Evolutionary conservation across 371 early-diverging fungal genomes (phyloP), one percentile per base, ranked within the genome.

Genomic region (Saksenaea vasiformis): DNA sequence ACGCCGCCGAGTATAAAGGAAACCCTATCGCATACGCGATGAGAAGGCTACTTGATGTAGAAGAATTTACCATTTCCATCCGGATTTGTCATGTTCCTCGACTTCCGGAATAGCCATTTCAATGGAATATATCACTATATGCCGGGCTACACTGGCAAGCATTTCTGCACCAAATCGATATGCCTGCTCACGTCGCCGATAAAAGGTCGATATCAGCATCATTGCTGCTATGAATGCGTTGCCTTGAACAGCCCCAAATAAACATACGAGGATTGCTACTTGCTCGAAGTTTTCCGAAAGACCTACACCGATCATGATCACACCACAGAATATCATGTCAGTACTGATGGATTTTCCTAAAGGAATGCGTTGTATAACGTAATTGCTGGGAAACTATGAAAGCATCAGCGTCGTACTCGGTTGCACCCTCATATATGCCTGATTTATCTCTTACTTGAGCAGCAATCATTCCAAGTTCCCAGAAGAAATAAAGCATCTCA

Each of bases 31-130:
- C 36, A 31, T 19, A 37, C 24, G 3, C 17, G 4, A 14, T 36
- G n/a, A 31, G 31, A 17, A 54, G n/a, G 37, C 11, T 19, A 5
- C 8, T n/a, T n/a, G 38, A 34, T 54, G 22, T 17, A 22, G n/a
- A n/a, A 31, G 5, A 37, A 11, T 26, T 53, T 64, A 73, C 80
- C 87, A 87, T 67, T 73, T 73, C 87, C 89, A 87, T 14, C 64
- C 58, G 11, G 56, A 19, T 14, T 84, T 62, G 24, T 67, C 71
- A 11, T 63, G 66, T 71, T 11, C 80, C 87, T 31, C 82, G 79
- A 9, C 87, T 83, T 3, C 83, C 72, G 8, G 85, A 74, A 0
- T 85, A 88, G 56, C 84, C 86, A 14, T 85, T n/a, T n/a, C n/a
- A n/a, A n/a, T n/a, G n/a, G n/a, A n/a, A 0, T n/a, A 17, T 2